phyloP scores from a whole-genome alignment of 176 grass and related monocot genomes.

The Eremochloa ophiuroides region DNA sequence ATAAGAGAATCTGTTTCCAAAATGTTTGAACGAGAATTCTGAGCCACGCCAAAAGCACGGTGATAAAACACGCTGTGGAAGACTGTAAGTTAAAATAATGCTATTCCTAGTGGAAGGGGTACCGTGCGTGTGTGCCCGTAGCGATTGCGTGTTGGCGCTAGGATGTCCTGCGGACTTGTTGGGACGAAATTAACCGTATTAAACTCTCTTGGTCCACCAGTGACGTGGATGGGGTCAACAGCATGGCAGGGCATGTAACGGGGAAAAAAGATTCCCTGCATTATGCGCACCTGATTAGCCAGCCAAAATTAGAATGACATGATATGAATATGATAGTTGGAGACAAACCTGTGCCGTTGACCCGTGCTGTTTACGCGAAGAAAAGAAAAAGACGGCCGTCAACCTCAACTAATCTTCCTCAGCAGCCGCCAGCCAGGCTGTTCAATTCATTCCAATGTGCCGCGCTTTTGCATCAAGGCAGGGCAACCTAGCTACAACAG shows the following conservation, averaged over 20 bases:
- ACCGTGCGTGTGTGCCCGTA: neutral
- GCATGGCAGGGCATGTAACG: neutral
- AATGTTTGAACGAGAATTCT: neutral
- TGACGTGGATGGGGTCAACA: conserved; percentile 29
- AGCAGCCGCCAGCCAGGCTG: neutral
- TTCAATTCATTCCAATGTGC: neutral
- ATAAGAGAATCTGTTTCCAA: neutral
- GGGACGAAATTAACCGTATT: conserved; percentile 9
- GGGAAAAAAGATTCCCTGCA: neutral
- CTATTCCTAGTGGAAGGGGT: neutral
- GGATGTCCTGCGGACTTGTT: neutral
- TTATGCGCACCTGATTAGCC: neutral
- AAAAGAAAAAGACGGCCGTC: neutral
- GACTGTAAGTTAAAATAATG: neutral
- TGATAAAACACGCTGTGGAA: neutral
- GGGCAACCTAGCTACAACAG: neutral
- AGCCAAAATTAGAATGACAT: neutral
- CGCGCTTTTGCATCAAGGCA: neutral
- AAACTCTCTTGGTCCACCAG: neutral
- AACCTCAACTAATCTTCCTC: neutral
- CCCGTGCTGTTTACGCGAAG: neutral
- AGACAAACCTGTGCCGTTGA: conserved; percentile 19
- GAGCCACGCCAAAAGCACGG: neutral
- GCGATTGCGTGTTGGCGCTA: neutral
- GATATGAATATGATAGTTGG: no score